A percentile compares a stretch with the other conserved stretches of the same genome.
These are phyloP conservation scores for Fusarium secorum DNA, from an alignment of 2,329 filamentous ascomycete species.

Conservation along the genomic window DNA sequence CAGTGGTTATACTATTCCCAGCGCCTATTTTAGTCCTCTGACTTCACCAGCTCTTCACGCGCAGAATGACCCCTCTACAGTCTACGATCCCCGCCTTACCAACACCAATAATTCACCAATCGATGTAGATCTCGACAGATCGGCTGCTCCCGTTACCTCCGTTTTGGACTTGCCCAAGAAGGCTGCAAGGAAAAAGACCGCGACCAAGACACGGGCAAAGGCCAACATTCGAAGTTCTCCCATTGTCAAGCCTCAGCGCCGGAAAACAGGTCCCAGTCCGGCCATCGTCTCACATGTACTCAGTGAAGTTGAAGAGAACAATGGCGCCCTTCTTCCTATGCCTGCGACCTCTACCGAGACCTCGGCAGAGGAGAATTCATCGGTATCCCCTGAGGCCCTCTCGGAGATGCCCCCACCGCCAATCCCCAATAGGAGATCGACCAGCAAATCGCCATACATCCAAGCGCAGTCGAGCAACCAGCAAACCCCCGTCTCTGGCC, in stretches of 20 bases:
- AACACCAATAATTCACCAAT: slow-evolving; percentile 60
- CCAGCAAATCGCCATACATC: slow-evolving; percentile 73
- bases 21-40: slow-evolving; percentile 82
- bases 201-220: slow-evolving; percentile 60
- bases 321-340: slow-evolving; percentile 48
- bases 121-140: slow-evolving; percentile 63
- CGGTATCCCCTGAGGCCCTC: slow-evolving; percentile 69
- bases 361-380: slow-evolving; percentile 68
- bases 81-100: slow-evolving; percentile 44
- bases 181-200: slow-evolving; percentile 57
- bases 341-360: slow-evolving; percentile 58
- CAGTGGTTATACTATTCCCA: slow-evolving; percentile 67
- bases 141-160: slow-evolving; percentile 46
- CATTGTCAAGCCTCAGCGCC: slow-evolving; percentile 72
- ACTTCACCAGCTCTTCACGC: slow-evolving; percentile 83
- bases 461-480: slow-evolving; percentile 57
- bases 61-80: slow-evolving; percentile 32
- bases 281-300: slow-evolving; percentile 64
- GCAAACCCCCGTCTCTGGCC: slow-evolving; percentile 36
- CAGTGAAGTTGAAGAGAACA: slow-evolving; percentile 59
- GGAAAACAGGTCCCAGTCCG: slow-evolving; percentile 61
- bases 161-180: slow-evolving; percentile 62
- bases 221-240: slow-evolving; percentile 72
- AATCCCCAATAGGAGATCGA: slow-evolving; percentile 70
- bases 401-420: slow-evolving; percentile 74